Conservation (phyloP, 305 asterid species). For the Fraxinus velutina region DNA sequence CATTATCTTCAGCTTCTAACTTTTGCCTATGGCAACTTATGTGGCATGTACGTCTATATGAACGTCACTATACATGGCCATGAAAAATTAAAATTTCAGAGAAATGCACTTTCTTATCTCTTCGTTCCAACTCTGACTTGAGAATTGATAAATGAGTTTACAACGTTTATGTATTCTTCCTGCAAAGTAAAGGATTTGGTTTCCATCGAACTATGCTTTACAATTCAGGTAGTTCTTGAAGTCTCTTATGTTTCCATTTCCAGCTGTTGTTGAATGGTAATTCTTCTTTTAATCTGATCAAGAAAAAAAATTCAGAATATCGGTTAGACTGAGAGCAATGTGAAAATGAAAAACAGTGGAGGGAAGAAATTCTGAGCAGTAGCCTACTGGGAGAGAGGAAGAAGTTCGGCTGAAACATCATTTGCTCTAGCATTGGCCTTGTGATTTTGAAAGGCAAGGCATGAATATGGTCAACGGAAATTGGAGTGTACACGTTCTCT, state of each 20-base stretch:
- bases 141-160: not conserved
- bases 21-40: not conserved
- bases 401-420: not conserved
- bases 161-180: not conserved
- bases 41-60: not conserved
- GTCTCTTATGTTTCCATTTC: not conserved
- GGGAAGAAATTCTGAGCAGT: not conserved
- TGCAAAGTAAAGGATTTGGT: not conserved
- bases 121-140: not conserved
- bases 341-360: not conserved
- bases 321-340: not conserved
- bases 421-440: not conserved
- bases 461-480: not conserved
- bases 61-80: not conserved
- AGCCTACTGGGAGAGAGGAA: not conserved
- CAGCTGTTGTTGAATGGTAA: not conserved
- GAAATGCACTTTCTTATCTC: not conserved
- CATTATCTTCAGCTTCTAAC: constrained; percentile 21
- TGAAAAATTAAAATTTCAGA: not conserved
- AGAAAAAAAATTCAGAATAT: not conserved
- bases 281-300: not conserved
- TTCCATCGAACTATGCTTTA: not conserved
- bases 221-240: not conserved
- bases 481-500: not conserved
- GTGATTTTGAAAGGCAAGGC: not conserved